phyloP scores from a whole-genome alignment of 108 stramenopile genomes.

The Parietichytrium sp. region DNA sequence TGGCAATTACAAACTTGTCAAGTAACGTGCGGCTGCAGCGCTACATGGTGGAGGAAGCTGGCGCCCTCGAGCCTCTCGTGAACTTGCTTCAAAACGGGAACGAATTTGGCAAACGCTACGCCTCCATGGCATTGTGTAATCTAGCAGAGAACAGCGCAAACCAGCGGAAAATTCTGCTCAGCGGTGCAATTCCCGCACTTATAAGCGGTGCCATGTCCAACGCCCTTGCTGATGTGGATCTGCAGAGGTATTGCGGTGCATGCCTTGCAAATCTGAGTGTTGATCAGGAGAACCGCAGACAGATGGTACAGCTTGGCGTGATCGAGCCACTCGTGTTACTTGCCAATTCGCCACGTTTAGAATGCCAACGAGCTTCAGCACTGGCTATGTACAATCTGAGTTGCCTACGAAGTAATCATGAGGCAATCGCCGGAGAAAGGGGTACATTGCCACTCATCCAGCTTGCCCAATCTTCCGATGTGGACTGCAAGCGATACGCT shows the following conservation, averaged over 20 bases:
- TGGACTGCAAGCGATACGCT: slow-evolving; percentile 69
- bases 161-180: slow-evolving; percentile 60
- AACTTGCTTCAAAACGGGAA: slow-evolving; percentile 50
- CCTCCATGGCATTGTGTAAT: slow-evolving; percentile 71
- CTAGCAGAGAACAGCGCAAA: slow-evolving; percentile 68
- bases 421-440: slow-evolving; percentile 49
- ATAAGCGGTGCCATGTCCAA: slow-evolving; percentile 46
- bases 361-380: slow-evolving; percentile 62
- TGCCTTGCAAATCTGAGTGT: slow-evolving; percentile 71
- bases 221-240: slow-evolving; percentile 49
- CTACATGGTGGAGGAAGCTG: slow-evolving; percentile 58
- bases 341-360: slow-evolving; percentile 47
- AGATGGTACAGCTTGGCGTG: slow-evolving; percentile 55
- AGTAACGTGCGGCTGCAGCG: slow-evolving; percentile 57
- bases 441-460: slow-evolving; percentile 57
- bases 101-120: slow-evolving; percentile 64
- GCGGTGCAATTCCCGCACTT: background rate
- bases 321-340: slow-evolving; percentile 57
- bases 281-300: slow-evolving; percentile 57
- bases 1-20: slow-evolving; percentile 74
- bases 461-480: slow-evolving; percentile 54
- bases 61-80: slow-evolving; percentile 58
- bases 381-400: slow-evolving; percentile 65
- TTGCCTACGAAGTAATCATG: slow-evolving; percentile 56
- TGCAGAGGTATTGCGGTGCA: slow-evolving; percentile 66